phyloP scores from a whole-genome alignment of 257 asterid species.

The Forsythia viridissima region DNA sequence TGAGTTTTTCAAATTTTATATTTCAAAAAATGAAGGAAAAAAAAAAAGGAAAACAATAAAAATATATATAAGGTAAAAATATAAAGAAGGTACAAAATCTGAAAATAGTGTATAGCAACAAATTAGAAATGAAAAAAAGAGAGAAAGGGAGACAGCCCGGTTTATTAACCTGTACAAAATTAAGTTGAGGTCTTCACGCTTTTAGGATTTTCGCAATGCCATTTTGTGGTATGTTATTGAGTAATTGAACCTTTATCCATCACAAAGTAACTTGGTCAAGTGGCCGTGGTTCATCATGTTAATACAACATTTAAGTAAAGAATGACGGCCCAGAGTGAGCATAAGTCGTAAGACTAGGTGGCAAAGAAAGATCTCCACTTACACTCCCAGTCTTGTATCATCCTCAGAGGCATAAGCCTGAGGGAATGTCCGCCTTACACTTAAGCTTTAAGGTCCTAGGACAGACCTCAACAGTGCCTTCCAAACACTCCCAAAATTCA shows the following conservation, averaged over 20 bases:
- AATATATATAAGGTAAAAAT: neutral
- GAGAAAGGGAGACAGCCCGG: neutral
- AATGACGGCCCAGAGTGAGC: neutral
- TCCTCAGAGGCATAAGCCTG: neutral
- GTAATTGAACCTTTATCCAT: neutral
- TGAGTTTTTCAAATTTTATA: neutral
- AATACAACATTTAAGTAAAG: neutral
- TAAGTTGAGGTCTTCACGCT: neutral
- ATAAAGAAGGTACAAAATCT: neutral
- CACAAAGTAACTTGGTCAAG: neutral
- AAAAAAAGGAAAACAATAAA: neutral
- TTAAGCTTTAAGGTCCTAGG: neutral
- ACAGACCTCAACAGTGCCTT: neutral
- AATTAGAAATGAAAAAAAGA: neutral
- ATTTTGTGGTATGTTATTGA: neutral
- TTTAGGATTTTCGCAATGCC: neutral
- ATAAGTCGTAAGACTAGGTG: neutral
- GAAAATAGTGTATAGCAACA: neutral
- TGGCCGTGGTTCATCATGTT: neutral
- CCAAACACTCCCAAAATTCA: neutral
- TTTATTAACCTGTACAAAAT: neutral
- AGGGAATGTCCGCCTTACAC: neutral
- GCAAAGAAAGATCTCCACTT: neutral
- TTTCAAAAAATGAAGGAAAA: neutral
- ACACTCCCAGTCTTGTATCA: neutral